Conservation (phyloP, 306 rosid genomes). For the Dalbergia oliveri region DNA sequence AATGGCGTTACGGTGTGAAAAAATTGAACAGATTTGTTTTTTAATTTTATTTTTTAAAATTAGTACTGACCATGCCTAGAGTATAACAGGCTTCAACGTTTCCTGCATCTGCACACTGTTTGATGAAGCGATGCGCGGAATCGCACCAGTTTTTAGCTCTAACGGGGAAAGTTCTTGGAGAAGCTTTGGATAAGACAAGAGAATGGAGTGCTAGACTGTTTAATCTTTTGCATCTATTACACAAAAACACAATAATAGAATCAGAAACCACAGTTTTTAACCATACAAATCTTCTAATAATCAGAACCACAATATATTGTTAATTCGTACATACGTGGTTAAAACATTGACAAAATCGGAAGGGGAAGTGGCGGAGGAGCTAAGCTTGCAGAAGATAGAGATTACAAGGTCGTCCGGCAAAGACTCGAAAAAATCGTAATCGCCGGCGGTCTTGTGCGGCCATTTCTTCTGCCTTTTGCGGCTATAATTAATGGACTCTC, state of each 20-base stretch:
- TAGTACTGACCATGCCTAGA: constrained; percentile 87
- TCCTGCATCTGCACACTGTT: constrained; percentile 86
- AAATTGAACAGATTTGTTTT: neutral
- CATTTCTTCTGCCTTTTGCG: constrained; percentile 58
- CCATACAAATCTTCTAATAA: neutral
- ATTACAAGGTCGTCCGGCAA: constrained; percentile 88
- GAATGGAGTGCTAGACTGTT: constrained; percentile 71
- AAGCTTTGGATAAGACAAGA: constrained; percentile 71
- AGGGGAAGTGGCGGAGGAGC: constrained; percentile 66
- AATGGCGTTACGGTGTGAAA: too few species aligned
- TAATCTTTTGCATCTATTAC: constrained; percentile 80
- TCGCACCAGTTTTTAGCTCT: constrained; percentile 78
- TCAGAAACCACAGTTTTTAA: neutral
- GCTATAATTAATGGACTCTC: constrained; percentile 16
- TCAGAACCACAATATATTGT: neutral
- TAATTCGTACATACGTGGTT: constrained; percentile 61
- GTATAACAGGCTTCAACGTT: constrained; percentile 88
- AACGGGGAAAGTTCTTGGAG: constrained; percentile 58
- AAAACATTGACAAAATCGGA: constrained; percentile 75
- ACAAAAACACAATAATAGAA: constrained; percentile 11
- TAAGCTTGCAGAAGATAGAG: constrained; percentile 71
- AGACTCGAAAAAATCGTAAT: constrained; percentile 66
- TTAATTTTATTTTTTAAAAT: neutral
- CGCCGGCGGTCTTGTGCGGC: constrained; percentile 20
- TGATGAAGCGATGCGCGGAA: constrained; percentile 79